Conservation (phyloP, 192 early-diverging fungal genomes). For the Entomortierella parvispora region DNA sequence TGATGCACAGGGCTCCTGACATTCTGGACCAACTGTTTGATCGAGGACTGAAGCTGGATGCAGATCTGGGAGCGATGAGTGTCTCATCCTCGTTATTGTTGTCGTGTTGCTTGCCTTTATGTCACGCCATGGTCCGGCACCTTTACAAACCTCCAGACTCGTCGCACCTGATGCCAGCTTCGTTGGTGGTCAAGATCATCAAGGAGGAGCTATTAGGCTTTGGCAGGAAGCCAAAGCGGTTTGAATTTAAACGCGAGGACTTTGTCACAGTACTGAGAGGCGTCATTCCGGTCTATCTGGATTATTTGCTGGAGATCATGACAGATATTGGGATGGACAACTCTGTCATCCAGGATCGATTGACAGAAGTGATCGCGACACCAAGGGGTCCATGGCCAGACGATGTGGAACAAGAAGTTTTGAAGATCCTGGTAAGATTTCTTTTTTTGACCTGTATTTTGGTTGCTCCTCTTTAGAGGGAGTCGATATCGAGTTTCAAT, state of each 20-base stretch:
- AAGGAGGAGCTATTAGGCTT: slow-evolving; percentile 23
- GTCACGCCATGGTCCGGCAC: slow-evolving; percentile 43
- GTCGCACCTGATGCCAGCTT: background rate
- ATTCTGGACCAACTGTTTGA: slow-evolving; percentile 34
- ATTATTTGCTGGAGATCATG: slow-evolving; percentile 7
- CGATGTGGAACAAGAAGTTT: slow-evolving; percentile 11
- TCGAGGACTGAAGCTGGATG: slow-evolving; percentile 20
- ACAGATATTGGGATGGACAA: slow-evolving; percentile 28
- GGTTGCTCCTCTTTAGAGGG: too few species aligned
- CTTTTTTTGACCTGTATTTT: background rate
- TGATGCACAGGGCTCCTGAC: slow-evolving; percentile 22
- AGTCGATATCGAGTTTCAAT: too few species aligned
- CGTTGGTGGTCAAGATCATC: background rate
- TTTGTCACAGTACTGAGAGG: slow-evolving; percentile 21
- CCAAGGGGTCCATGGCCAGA: slow-evolving; percentile 14
- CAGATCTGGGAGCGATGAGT: background rate
- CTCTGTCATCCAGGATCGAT: slow-evolving; percentile 26
- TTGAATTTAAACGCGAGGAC: slow-evolving; percentile 21
- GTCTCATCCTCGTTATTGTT: slow-evolving; percentile 18
- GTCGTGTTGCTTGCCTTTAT: slow-evolving; percentile 31
- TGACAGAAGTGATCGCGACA: slow-evolving; percentile 19
- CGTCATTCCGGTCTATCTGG: background rate
- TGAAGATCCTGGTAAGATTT: slow-evolving; percentile 14
- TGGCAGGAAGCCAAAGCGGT: slow-evolving; percentile 21
- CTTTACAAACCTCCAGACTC: background rate